Percentiles rank a stretch among this genome's conserved stretches.
These are phyloP conservation scores for Phytophthora citrophthora DNA, from an alignment of 352 stramenopile genomes.

Conservation along the genomic window DNA sequence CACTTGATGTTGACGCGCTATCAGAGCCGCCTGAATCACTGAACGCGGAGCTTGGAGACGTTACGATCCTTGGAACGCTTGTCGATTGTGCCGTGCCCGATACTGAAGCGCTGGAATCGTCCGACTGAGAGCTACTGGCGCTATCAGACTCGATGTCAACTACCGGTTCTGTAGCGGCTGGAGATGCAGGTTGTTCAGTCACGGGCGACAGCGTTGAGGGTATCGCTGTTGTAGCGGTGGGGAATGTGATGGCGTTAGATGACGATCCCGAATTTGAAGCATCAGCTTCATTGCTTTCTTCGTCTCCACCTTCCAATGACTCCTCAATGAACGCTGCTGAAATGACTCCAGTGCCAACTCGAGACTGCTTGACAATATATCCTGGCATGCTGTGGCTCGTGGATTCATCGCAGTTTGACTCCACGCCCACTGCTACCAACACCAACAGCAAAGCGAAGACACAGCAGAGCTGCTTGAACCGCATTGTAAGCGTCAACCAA, in stretches of 20 bases:
- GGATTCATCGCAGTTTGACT: slow-evolving; percentile 13
- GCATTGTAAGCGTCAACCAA: slow-evolving; percentile 4
- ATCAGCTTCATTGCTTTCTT: slow-evolving; percentile 1
- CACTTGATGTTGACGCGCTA: not conserved
- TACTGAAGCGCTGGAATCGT: slow-evolving; percentile 9
- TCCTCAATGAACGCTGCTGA: not conserved
- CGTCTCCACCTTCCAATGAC: not conserved
- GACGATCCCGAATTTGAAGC: slow-evolving; percentile 3
- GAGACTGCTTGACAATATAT: not conserved
- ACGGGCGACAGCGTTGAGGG: not conserved
- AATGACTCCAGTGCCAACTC: not conserved
- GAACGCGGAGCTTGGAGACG: not conserved
- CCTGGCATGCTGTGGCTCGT: slow-evolving; percentile 1
- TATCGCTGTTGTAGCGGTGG: not conserved
- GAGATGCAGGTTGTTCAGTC: not conserved
- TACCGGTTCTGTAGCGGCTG: not conserved
- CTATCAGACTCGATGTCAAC: slow-evolving; percentile 1
- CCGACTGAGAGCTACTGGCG: not conserved
- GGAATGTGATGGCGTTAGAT: slow-evolving; percentile 10
- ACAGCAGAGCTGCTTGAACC: slow-evolving; percentile 6
- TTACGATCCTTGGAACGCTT: not conserved
- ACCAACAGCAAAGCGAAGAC: not conserved
- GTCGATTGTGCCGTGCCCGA: slow-evolving; percentile 7
- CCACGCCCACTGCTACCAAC: not conserved
- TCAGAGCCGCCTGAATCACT: slow-evolving; percentile 1